Base-by-base conservation (phyloP, 345 rosid genomes). In the Gossypium ekmanianum region DNA sequence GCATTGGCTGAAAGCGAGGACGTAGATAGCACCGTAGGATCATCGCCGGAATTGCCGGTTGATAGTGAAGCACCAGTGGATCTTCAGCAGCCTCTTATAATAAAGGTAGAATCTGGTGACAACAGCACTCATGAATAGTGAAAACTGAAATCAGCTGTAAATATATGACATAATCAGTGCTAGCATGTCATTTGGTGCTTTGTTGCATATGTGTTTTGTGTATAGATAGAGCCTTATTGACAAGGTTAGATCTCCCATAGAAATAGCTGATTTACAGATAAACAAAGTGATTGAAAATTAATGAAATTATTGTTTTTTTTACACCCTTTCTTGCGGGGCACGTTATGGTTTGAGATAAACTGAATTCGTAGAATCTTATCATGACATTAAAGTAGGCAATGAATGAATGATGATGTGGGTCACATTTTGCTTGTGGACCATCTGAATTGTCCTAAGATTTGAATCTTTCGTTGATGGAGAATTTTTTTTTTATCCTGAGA, bases 1-100 rank as follows among this genome's bases (percentile, higher is more conserved):
- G 98, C 99, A 50, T 80, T 94, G 87, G 98, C 92, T 0, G 99
- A 94, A 85, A 87, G 87, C 39, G 98, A 87, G 63, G 89, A 83
- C 27, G 61, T 88, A 8, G 92, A 81, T 59, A 83, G 71, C 9
- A 74, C 83, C 27, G 51, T 80, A 18, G 79, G 71, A 22, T 34
- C 41, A 34, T 71, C 88, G 0, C 83, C 91, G 0, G 85, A 88
- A 79, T 80, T 83, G 81, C 86, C 86, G 2, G 75, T 79, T 1
- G 71, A 73, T 48, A 81, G 69, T 3, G 92, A 87, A 75, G 16
- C 81, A 47, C 69, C 84, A 2, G 48, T 44, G 10, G 91, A 84
- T 75, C 87, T 93, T 67, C 87, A 67, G 51, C 88, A 89, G 77
- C 91, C 98, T 71, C 88, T 94, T 7, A 78, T 94, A 41, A 85